phyloP scores from a whole-genome alignment of 257 asterid species.

The Solanum tarijense region DNA sequence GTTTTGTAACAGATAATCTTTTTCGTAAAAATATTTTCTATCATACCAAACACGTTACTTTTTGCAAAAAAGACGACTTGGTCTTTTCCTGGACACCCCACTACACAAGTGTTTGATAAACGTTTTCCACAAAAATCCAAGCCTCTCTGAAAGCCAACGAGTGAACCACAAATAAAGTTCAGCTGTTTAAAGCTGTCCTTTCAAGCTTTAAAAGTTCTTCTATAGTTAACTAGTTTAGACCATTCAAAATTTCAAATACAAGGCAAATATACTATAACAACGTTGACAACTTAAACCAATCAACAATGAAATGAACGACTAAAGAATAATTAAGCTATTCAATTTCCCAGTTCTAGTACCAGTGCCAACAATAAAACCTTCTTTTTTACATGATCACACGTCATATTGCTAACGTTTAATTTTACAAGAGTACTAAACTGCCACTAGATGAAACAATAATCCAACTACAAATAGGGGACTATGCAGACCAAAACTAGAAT shows the following conservation, averaged over 20 bases:
- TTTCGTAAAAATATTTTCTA: not conserved
- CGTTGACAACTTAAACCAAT: not conserved
- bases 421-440: constrained; percentile 18
- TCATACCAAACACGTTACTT: not conserved
- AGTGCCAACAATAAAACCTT: not conserved
- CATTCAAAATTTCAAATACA: not conserved
- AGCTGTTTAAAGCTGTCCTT: too few relatives aligned
- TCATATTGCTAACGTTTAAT: constrained; percentile 15
- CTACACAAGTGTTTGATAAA: not conserved
- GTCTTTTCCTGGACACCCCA: too few relatives aligned
- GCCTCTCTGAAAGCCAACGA: not conserved
- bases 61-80: too few relatives aligned
- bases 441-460: constrained; percentile 10
- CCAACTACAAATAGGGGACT: constrained; percentile 27
- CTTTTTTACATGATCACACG: constrained; percentile 28
- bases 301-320: not conserved
- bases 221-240: not conserved
- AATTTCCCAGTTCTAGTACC: not conserved
- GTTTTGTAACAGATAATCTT: not conserved
- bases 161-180: not conserved
- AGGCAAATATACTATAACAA: not conserved
- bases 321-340: not conserved
- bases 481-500: constrained; percentile 20
- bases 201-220: not conserved
- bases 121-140: not conserved